Conservation (phyloP, 257 asterid genomes). For the Solanum rostratum region DNA sequence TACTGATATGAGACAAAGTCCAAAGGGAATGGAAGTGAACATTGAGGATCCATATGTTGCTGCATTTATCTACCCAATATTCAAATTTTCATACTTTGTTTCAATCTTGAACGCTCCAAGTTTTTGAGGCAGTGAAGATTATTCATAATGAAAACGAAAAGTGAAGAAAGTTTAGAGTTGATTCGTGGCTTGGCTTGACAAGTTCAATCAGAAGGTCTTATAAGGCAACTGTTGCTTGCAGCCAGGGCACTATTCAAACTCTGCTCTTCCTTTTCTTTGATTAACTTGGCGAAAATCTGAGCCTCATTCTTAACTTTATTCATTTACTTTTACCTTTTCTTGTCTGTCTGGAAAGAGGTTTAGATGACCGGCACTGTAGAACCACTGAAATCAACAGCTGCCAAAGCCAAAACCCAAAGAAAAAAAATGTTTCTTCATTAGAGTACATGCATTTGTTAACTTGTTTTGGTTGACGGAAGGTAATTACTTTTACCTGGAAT, state of each 20-base stretch:
- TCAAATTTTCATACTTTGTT: not conserved
- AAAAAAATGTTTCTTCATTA: not conserved
- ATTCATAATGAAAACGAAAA: not conserved
- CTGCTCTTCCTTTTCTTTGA: not conserved
- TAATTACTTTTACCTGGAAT: not conserved
- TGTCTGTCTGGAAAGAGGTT: not conserved
- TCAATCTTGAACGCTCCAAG: not conserved
- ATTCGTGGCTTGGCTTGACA: not conserved
- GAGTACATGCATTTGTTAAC: not conserved
- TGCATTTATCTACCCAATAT: not conserved
- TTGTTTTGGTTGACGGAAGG: not conserved
- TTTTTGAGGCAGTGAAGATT: not conserved
- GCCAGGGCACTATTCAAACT: not conserved
- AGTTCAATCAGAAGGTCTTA: not conserved
- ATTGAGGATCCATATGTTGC: not conserved
- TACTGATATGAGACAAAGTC: not conserved
- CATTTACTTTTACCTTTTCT: not conserved
- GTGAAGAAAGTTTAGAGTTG: not conserved
- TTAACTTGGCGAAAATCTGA: not conserved
- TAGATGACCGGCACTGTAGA: not conserved
- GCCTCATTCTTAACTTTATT: not conserved
- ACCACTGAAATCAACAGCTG: not conserved
- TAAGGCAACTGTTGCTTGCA: not conserved
- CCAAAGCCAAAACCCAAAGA: not conserved
- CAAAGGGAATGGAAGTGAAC: not conserved